A percentile compares a stretch with the other conserved stretches of the same genome.
Conservation (phyloP, 2,329 filamentous ascomycete genomes). For the Cucurbitaria berberidis region DNA sequence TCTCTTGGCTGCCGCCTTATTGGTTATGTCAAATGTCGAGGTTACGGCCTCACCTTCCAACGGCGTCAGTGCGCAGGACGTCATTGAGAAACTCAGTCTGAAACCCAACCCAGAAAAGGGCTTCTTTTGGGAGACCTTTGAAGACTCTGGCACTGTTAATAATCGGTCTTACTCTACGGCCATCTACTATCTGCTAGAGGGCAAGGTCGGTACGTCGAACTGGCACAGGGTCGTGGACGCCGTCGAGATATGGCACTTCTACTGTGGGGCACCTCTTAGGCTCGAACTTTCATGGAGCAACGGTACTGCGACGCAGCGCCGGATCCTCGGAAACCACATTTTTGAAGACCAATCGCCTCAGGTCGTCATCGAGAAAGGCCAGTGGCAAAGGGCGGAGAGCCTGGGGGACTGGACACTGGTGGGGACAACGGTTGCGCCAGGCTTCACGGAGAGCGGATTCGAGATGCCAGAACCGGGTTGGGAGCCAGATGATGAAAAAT, state of each 20-base stretch:
- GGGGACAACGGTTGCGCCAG: constrained; percentile 39
- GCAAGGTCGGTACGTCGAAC: constrained; percentile 49
- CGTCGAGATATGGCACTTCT: constrained; percentile 61
- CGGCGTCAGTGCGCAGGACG: constrained; percentile 45
- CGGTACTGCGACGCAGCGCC: constrained; percentile 38
- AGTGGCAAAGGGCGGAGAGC: constrained; percentile 58
- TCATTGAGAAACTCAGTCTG: constrained; percentile 54
- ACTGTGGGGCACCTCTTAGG: constrained; percentile 59
- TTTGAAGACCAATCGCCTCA: constrained; percentile 54
- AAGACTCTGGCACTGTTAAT: constrained; percentile 43
- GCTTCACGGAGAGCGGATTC: constrained; percentile 25
- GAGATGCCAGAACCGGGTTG: constrained; percentile 26
- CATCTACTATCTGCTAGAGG: constrained; percentile 62
- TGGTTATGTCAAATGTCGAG: not conserved
- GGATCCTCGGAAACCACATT: constrained; percentile 54
- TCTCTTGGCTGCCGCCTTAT: too few species aligned
- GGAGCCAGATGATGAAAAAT: constrained; percentile 9
- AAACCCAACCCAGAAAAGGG: constrained; percentile 58
- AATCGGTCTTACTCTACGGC: constrained; percentile 56
- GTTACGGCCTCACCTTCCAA: not conserved
- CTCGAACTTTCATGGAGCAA: constrained; percentile 56
- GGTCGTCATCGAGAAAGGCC: constrained; percentile 48
- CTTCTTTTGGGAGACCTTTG: constrained; percentile 57
- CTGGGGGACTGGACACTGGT: constrained; percentile 59
- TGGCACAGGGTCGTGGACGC: constrained; percentile 60